phyloP scores from a whole-genome alignment of 805 yeast species.

The Schwanniomyces vanrijiae region DNA sequence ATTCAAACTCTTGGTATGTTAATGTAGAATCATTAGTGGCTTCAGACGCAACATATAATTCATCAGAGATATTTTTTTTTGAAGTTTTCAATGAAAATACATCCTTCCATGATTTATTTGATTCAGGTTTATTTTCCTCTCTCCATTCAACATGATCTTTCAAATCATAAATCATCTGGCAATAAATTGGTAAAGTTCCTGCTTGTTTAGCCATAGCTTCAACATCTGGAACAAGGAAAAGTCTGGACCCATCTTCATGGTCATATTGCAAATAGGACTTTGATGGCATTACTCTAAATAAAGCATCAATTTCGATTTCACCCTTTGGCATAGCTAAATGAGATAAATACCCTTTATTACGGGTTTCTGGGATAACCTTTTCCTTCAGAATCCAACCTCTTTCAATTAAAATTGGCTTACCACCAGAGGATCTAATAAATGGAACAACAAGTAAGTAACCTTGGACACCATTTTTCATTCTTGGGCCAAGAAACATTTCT shows the following conservation, averaged over 20 bases:
- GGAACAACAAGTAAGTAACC: slow-evolving; percentile 87
- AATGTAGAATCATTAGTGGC: slow-evolving; percentile 30
- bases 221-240: slow-evolving; percentile 80
- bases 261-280: slow-evolving; percentile 68
- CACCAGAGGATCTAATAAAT: slow-evolving; percentile 70
- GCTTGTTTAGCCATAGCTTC: slow-evolving; percentile 73
- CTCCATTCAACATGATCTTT: slow-evolving; percentile 60
- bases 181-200: slow-evolving; percentile 68
- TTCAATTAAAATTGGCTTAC: slow-evolving; percentile 75
- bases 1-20: slow-evolving; percentile 48
- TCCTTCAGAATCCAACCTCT: slow-evolving; percentile 90
- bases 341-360: slow-evolving; percentile 48
- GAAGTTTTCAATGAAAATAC: slow-evolving; percentile 1
- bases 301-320: slow-evolving; percentile 67
- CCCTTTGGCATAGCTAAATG: slow-evolving; percentile 76
- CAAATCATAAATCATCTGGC: slow-evolving; percentile 70
- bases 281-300: slow-evolving; percentile 67
- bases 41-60: slow-evolving; percentile 18
- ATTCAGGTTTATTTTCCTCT: slow-evolving; percentile 5
- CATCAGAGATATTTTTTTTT: slow-evolving; percentile 13
- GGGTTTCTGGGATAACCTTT: slow-evolving; percentile 54
- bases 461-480: slow-evolving; percentile 60
- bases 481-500: slow-evolving; percentile 91
- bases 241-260: slow-evolving; percentile 61
- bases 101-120: slow-evolving; percentile 9